Evolutionary conservation across 139 green algal genomes (phyloP).

Genomic region (Microglena sp.): DNA sequence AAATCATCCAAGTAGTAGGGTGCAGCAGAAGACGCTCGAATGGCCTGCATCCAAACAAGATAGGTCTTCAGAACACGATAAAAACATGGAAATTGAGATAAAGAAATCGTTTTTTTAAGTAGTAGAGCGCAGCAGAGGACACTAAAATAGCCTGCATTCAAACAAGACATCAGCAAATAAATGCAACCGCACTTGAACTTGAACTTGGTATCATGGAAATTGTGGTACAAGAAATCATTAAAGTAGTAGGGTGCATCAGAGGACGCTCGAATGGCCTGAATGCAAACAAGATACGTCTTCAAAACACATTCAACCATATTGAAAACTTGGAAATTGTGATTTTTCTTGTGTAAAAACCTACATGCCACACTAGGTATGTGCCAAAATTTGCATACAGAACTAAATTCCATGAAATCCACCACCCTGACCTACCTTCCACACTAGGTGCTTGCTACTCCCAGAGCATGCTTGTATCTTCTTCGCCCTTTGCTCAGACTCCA

Average conservation of each 20-base stretch:
- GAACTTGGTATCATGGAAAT: no score
- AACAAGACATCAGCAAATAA: not conserved
- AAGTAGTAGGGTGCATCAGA: conserved; percentile 75
- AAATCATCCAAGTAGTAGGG: conserved; percentile 84
- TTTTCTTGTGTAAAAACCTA: no score
- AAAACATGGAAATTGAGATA: not conserved
- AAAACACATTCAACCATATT: no score
- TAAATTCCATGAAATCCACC: no score
- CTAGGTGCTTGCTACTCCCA: conserved; percentile 42
- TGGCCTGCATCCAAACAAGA: conserved; percentile 46
- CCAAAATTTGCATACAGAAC: no score
- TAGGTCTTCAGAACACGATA: not conserved
- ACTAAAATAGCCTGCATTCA: no score
- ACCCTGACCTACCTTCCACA: conserved; percentile 66
- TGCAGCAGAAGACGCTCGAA: conserved; percentile 78
- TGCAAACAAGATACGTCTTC: no score
- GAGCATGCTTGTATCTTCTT: conserved; percentile 20
- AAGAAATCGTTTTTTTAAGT: conserved; percentile 5
- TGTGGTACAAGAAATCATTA: conserved; percentile 72
- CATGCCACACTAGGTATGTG: no score
- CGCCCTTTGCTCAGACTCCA: not conserved
- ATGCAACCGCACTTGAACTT: no score
- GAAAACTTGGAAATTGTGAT: no score
- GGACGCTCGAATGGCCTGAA: conserved; percentile 74
- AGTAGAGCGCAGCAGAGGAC: not conserved